These are phyloP conservation scores for Cladosporium velox DNA, from an alignment of 2,329 filamentous ascomycete species.

Conservation along the genomic window DNA sequence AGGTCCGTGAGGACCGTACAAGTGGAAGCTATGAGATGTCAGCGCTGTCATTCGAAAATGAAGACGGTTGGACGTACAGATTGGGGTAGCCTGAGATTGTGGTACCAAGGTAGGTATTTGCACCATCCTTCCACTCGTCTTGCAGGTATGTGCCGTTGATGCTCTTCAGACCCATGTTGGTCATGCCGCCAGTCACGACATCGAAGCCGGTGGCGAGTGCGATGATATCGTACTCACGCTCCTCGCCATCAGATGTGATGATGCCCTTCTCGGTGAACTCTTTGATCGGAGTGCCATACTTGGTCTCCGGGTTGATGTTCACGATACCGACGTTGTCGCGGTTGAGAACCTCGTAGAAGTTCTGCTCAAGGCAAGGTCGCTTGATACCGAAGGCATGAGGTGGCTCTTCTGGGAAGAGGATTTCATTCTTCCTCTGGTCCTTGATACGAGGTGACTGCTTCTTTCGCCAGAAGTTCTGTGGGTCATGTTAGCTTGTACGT, in stretches of 20 bases:
- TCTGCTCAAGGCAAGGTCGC: slow-evolving; percentile 50
- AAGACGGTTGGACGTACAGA: slow-evolving; percentile 34
- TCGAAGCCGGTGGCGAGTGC: slow-evolving; percentile 52
- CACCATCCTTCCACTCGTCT: slow-evolving; percentile 48
- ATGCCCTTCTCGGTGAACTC: slow-evolving; percentile 49
- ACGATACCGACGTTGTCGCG: slow-evolving; percentile 46
- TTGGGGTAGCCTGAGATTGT: slow-evolving; percentile 47
- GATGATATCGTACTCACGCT: slow-evolving; percentile 49
- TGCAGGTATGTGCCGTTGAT: slow-evolving; percentile 29
- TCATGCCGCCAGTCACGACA: slow-evolving; percentile 50
- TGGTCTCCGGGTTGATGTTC: slow-evolving; percentile 39
- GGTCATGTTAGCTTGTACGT: background rate
- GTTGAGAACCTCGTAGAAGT: slow-evolving; percentile 51
- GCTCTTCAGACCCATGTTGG: slow-evolving; percentile 48
- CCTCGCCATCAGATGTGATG: slow-evolving; percentile 36
- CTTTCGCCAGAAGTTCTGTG: slow-evolving; percentile 47
- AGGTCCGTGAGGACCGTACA: slow-evolving; percentile 48
- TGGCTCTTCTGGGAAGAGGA: slow-evolving; percentile 48
- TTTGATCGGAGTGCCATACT: slow-evolving; percentile 41
- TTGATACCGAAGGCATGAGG: slow-evolving; percentile 52
- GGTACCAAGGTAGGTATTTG: slow-evolving; percentile 48
- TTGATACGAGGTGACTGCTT: slow-evolving; percentile 46
- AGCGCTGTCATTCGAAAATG: background rate
- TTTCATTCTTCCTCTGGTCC: slow-evolving; percentile 47
- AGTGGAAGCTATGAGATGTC: slow-evolving; percentile 17